A percentile compares a stretch with the other conserved stretches of the same genome.
Evolutionary conservation across 192 early-diverging fungal genomes (phyloP).

Genomic region (Umbelopsis vinacea): DNA sequence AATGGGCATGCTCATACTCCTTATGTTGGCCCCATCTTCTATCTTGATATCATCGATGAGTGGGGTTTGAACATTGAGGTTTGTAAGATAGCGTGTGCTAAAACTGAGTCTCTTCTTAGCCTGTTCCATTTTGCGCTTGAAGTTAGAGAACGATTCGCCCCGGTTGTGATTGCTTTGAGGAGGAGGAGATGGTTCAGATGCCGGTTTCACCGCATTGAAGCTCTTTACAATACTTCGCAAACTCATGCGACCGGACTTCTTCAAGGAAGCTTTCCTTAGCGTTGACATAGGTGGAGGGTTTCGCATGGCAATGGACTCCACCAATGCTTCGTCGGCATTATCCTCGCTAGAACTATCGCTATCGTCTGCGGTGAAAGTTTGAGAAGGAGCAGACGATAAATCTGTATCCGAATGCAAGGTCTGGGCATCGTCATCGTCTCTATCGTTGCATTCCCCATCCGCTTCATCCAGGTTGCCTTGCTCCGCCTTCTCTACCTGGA

Average conservation of each 20-base stretch:
- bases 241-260: conserved; percentile 15
- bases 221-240: not conserved
- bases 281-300: conserved; percentile 18
- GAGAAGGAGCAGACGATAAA: not conserved
- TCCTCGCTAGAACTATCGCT: conserved; percentile 30
- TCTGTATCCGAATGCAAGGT: not conserved
- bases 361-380: conserved; percentile 6
- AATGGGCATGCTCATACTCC: not conserved
- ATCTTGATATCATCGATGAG: not conserved
- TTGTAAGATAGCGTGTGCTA: conserved; percentile 12
- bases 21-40: not conserved
- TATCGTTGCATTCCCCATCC: conserved; percentile 13
- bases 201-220: not conserved
- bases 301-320: conserved; percentile 2
- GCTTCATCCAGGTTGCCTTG: not conserved
- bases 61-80: not conserved
- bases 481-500: not conserved
- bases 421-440: conserved; percentile 22
- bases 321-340: conserved; percentile 18
- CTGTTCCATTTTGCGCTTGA: conserved; percentile 17
- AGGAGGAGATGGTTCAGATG: not conserved
- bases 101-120: conserved; percentile 20
- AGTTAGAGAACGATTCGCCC: not conserved
- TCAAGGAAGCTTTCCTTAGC: not conserved
- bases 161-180: not conserved